Evolutionary conservation across 768 basidiomycete species (phyloP).

Genomic region (Mycena venus): DNA sequence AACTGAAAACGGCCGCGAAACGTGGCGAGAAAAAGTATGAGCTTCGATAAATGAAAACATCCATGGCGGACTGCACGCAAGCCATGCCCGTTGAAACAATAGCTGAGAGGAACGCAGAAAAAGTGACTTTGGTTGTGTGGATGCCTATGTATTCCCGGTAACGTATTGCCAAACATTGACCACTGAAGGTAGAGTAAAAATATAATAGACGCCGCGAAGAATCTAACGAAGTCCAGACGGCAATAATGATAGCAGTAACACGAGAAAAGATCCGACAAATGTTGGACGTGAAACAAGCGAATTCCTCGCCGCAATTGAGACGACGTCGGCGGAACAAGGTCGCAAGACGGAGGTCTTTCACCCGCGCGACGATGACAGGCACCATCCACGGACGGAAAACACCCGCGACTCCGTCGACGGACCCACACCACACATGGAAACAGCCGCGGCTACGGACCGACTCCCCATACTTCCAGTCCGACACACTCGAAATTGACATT

Average conservation of each 20-base stretch:
- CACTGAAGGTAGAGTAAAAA: neutral
- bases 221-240: slow-evolving; percentile 1
- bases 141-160: neutral
- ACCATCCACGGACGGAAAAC: neutral
- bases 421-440: neutral
- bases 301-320: neutral
- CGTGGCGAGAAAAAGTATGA: no score
- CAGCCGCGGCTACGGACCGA: slow-evolving; percentile 57
- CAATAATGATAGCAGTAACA: slow-evolving; percentile 13
- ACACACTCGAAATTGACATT: slow-evolving; percentile 87
- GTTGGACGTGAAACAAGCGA: neutral
- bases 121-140: neutral
- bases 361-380: neutral
- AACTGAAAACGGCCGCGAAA: no score
- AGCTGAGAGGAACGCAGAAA: neutral
- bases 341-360: neutral
- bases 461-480: slow-evolving; percentile 92
- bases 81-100: no score
- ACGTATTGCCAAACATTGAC: neutral
- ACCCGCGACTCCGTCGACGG: neutral
- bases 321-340: neutral
- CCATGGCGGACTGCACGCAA: no score
- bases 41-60: neutral
- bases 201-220: neutral
- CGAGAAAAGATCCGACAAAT: neutral